Base-by-base conservation (phyloP, 768 basidiomycete species). In the Collybia mongolica region DNA sequence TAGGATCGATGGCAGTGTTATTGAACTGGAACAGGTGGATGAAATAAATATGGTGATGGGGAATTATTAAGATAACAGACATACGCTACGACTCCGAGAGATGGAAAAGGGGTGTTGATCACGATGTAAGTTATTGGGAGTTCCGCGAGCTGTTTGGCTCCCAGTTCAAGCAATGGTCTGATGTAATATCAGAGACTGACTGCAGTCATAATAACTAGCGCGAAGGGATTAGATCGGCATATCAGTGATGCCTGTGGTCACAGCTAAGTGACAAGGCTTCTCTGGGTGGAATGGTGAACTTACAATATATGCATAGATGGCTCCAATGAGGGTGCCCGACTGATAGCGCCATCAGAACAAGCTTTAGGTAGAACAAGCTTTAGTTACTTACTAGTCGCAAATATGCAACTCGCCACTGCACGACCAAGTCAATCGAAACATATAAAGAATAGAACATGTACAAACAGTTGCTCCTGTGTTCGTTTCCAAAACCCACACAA, bases 401-500 rank as follows among this genome's bases (percentile, higher is more conserved):
- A 53, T 74, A 75, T 6, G 70, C 72, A 5, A 74, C 68, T 38
- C 76, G 63, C 70, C 74, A 77, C 64, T 65, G 29, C n/a, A 37
- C 22, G 29, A 12, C 20, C 40, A 44, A 23, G 48, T 46, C 40
- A 38, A 49, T 41, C 36, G 26, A 29, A 18, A 36, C 19, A 43
- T 23, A 17, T 23, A 20, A n/a, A 9, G 23, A 46, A 35, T 6
- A 38, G 19, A 24, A 18, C 6, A n/a, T 36, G 15, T 17, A 39
- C 62, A 44, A 23, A 65, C 65, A 6, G 77, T 79, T 36, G 77
- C 76, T n/a, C 76, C 78, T 0, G 73, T 76, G 51, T 74, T 80
- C 6, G 76, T 76, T 55, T 77, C 76, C 26, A 79, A 62, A 5
- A 80, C 76, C 75, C 76, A 79, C 1, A 79, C 61, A 57, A 76